Evolutionary conservation across 106 monocot species (phyloP), one percentile per base, ranked within the genome.

Genomic region (Dendrobium officinale): DNA sequence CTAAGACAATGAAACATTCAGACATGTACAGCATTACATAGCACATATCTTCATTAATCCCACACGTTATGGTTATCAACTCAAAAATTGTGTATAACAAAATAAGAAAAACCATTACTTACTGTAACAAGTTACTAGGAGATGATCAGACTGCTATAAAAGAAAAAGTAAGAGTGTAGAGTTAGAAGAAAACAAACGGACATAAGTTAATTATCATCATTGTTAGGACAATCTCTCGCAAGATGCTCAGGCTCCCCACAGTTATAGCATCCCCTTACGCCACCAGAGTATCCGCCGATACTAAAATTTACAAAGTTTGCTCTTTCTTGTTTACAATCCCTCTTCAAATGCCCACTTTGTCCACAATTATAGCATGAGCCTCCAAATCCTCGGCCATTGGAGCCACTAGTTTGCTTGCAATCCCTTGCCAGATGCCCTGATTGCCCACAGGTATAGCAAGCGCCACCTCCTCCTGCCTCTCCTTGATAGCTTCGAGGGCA

Each of bases 161-260:
- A 67, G 26, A 67, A 67, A 29, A 67, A 67, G n/a, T 5, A 20
- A 3, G 22, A 3, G 59, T 59, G 17, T 11, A n/a, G 59, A 59
- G n/a, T 3, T 20, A 17, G 19, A 20, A 27, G 27, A 11, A 67
- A 67, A 29, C 7, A 67, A 67, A 29, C 9, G 24, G 24, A 13
- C 67, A 67, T 67, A 67, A 67, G 67, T 29, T 29, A 67, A 6
- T 67, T 67, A 67, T 67, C 67, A 29, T 29, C 67, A 67, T 75
- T 75, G 18, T 79, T 79, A 44, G 82, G 79, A 66, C 88, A 88
- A 11, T 88, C 88, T 79, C 88, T 82, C 1, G 88, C 88, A 56
- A 85, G 75, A 82, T 88, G 88, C 18, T 85, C 88, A 72, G 10
- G 56, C 67, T 82, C 77, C n/a, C 88, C 88, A 79, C 88, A 88